Percentiles rank a stretch among this genome's conserved stretches.
Conservation (phyloP, 2,329 filamentous ascomycete species). For the Penicillium freii region DNA sequence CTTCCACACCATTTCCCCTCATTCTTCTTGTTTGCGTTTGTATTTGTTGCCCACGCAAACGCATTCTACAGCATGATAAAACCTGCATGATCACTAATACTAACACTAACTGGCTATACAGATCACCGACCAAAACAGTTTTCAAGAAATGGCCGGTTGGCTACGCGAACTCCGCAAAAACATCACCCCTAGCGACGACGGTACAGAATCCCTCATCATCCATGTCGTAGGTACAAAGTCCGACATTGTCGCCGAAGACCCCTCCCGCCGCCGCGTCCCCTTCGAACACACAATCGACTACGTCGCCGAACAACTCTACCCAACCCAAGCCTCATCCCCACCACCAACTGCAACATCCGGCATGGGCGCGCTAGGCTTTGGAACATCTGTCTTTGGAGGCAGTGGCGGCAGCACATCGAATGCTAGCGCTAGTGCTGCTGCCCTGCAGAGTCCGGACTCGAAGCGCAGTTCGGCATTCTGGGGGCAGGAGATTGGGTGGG, state of each 20-base stretch:
- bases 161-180: slow-evolving; percentile 79
- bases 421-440: slow-evolving; percentile 22
- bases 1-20: not conserved
- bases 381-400: slow-evolving; percentile 19
- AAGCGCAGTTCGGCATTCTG: slow-evolving; percentile 58
- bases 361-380: slow-evolving; percentile 16
- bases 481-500: slow-evolving; percentile 92
- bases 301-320: slow-evolving; percentile 85
- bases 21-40: not conserved
- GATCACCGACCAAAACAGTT: slow-evolving; percentile 81
- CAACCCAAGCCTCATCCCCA: slow-evolving; percentile 65
- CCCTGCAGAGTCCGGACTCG: slow-evolving; percentile 40
- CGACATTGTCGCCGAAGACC: slow-evolving; percentile 84
- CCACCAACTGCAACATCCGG: slow-evolving; percentile 58
- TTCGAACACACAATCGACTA: slow-evolving; percentile 96
- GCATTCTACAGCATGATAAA: not conserved
- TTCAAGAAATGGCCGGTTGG: slow-evolving; percentile 91
- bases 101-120: not conserved
- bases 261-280: slow-evolving; percentile 74
- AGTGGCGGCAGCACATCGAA: slow-evolving; percentile 27
- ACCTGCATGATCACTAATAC: not conserved
- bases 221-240: slow-evolving; percentile 95
- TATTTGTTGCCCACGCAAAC: not conserved
- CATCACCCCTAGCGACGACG: slow-evolving; percentile 57
- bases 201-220: slow-evolving; percentile 70